A percentile compares a stretch with the other conserved stretches of the same genome.
These are phyloP conservation scores for Verticillium dahliae DNA, from an alignment of 2,329 filamentous ascomycete species.

Conservation along the genomic window DNA sequence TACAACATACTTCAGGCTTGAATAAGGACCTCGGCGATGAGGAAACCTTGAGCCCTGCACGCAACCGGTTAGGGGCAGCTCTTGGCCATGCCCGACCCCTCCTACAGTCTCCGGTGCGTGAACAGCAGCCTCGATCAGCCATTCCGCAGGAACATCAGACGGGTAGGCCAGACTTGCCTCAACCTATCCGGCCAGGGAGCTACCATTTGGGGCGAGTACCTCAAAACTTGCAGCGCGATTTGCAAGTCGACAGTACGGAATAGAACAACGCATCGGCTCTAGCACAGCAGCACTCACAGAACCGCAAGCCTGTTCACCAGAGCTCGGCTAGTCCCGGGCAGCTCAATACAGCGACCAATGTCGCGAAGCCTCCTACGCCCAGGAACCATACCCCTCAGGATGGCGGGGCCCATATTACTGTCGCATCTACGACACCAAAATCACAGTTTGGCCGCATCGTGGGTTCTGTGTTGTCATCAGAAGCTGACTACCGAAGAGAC, in stretches of 20 bases:
- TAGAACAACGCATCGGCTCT: background rate
- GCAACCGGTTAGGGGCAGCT: background rate
- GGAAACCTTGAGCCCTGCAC: background rate
- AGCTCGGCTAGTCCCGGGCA: background rate
- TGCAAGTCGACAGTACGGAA: too few species aligned
- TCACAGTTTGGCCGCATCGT: conserved; percentile 2
- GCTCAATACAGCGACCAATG: background rate
- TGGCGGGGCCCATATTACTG: background rate
- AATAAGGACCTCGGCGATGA: background rate
- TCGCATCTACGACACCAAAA: background rate
- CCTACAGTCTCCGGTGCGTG: background rate
- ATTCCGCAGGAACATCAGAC: background rate
- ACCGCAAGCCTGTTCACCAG: background rate
- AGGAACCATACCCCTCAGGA: conserved; percentile 9
- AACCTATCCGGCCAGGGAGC: background rate
- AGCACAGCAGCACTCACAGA: conserved; percentile 14
- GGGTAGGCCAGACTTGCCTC: background rate
- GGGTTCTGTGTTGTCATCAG: background rate
- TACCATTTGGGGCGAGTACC: background rate
- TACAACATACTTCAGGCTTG: background rate
- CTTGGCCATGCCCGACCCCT: background rate
- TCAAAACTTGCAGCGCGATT: background rate
- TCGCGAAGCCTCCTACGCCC: background rate
- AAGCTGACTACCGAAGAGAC: background rate
- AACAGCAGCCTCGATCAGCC: background rate